Evolutionary conservation across 257 asterid genomes (phyloP), one percentile per base, ranked within the genome.

Genomic region (Orobanche coerulescens): DNA sequence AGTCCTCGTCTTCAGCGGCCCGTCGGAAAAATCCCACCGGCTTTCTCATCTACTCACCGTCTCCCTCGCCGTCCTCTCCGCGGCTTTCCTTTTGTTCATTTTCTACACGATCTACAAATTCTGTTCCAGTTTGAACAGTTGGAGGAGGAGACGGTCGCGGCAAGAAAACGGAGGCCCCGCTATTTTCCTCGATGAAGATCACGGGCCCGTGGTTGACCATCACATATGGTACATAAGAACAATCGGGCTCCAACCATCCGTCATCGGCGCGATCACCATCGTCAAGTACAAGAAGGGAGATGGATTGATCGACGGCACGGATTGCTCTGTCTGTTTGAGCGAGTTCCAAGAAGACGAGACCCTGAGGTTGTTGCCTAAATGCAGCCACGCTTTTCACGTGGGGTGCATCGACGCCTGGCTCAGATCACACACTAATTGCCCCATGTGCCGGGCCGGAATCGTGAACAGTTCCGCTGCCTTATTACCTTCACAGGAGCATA

Each of bases 401-500:
- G 73, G 85, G 20, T 90, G 97, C 60, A 83, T 90, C 28, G 97
- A 90, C 53, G 84, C 94, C 47, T 90, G 97, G 95, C 88, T 90
- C n/a, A 42, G 79, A 11, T 78, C 90, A 0, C 95, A 90, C 68
- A 84, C 95, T 3, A 87, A 81, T 49, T 90, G 95, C 72, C 97
- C 97, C 34, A 23, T 81, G 67, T 90, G 97, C 34, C 83, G 97
- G 34, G 90, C 97, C 25, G 80, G 76, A 9, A 67, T 87, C 30
- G 82, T 76, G 39, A 33, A 15, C 40, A 42, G 12, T 59, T 1
- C 69, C 0, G 48, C 71, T 0, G 30, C 6, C 2, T 0, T n/a
- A 13, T 0, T n/a, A 13, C 34, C 64, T 0, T 23, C 73, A 3
- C 42, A 31, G 4, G 72, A 57, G 16, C 75, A 52, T 25, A 34